Evolutionary conservation across 306 rosid genomes (phyloP).

Genomic region (Sophora flavescens): DNA sequence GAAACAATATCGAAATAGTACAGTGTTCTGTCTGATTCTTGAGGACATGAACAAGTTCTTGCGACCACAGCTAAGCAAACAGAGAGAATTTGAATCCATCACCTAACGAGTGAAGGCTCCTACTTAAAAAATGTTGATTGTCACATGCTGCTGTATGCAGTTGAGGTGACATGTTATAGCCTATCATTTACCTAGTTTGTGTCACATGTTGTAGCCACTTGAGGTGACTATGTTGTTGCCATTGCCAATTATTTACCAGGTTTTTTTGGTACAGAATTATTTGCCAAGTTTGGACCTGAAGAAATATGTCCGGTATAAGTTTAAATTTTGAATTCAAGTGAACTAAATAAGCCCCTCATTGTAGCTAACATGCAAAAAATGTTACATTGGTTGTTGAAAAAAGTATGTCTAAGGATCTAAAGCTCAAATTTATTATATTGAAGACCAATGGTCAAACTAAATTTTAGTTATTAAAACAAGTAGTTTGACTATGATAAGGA

Average conservation of each 20-base stretch:
- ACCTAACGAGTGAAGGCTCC: not conserved
- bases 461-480: not conserved
- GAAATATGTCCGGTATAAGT: not conserved
- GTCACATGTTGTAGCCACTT: not conserved
- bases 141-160: not conserved
- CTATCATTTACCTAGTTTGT: constrained; percentile 12
- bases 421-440: not conserved
- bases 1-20: not conserved
- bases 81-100: constrained; percentile 9
- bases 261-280: not conserved
- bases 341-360: not conserved
- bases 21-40: not conserved
- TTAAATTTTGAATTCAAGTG: not conserved
- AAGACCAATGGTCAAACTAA: not conserved
- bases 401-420: not conserved
- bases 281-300: not conserved
- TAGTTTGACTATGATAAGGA: constrained; percentile 9
- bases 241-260: not conserved
- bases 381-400: too few species aligned
- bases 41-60: constrained; percentile 5
- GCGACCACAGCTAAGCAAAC: constrained; percentile 1
- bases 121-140: not conserved
- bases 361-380: not conserved
- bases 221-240: not conserved
- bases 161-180: constrained; percentile 35